phyloP scores from a whole-genome alignment of 768 basidiomycete genomes.

The Neoboletus brunneissimus region DNA sequence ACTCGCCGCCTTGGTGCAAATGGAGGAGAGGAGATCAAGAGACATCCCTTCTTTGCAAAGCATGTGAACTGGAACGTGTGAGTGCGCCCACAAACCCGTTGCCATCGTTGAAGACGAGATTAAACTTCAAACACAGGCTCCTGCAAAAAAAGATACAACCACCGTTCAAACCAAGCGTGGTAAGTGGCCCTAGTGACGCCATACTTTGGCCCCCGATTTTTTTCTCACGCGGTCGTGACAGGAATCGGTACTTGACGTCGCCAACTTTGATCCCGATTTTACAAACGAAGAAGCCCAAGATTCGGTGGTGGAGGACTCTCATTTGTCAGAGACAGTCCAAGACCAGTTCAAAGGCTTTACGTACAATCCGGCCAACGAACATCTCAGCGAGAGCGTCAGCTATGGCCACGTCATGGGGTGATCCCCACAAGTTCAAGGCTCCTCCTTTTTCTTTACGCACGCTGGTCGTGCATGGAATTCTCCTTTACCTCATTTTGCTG shows the following conservation, averaged over 20 bases:
- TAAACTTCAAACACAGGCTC: conserved; percentile 42
- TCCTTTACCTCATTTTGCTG: background rate
- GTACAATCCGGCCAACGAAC: conserved; percentile 81
- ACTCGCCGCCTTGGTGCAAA: conserved; percentile 81
- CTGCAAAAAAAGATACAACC: conserved; percentile 95
- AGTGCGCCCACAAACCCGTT: conserved; percentile 18
- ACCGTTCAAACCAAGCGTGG: conserved; percentile 96
- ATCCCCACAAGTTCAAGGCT: background rate
- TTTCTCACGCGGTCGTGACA: conserved; percentile 25
- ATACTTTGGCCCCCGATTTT: background rate
- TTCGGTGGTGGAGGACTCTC: conserved; percentile 92
- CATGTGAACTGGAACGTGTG: conserved; percentile 90
- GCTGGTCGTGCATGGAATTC: conserved; percentile 22
- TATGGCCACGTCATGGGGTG: conserved; percentile 43
- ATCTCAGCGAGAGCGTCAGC: conserved; percentile 80
- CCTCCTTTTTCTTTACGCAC: background rate
- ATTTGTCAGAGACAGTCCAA: conserved; percentile 92
- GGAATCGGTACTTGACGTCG: conserved; percentile 93
- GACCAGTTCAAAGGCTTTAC: conserved; percentile 93
- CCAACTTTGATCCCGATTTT: conserved; percentile 97
- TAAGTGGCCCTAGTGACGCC: conserved; percentile 37
- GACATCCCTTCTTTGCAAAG: conserved; percentile 91
- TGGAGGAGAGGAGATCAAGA: conserved; percentile 94
- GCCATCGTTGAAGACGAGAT: background rate
- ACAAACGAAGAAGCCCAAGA: conserved; percentile 94